A percentile compares a stretch with the other conserved stretches of the same genome.
These are phyloP conservation scores for Candida argentea DNA, from an alignment of 805 yeast species.

Conservation along the genomic window DNA sequence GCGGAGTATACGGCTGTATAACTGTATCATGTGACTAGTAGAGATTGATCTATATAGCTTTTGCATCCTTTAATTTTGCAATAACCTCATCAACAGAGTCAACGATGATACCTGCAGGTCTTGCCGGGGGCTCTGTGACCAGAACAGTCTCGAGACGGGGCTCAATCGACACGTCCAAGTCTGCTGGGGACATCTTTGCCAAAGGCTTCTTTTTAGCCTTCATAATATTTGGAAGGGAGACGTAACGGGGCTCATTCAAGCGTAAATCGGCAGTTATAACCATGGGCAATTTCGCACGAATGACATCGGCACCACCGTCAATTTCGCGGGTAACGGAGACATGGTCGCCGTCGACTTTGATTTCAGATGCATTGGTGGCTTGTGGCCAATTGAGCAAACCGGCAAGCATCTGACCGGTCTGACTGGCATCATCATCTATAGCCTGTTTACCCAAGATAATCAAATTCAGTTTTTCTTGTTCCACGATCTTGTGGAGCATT, in stretches of 20 bases:
- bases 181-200: constrained; percentile 50
- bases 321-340: constrained; percentile 81
- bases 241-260: constrained; percentile 90
- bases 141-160: constrained; percentile 58
- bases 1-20: not conserved
- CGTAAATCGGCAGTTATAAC: constrained; percentile 89
- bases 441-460: constrained; percentile 93
- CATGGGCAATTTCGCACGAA: constrained; percentile 70
- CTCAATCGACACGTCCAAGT: constrained; percentile 56
- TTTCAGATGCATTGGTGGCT: constrained; percentile 89
- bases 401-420: constrained; percentile 95
- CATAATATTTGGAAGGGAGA: constrained; percentile 94
- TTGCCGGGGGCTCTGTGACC: constrained; percentile 78
- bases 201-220: constrained; percentile 96
- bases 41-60: constrained; percentile 42
- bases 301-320: constrained; percentile 88
- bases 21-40: not conserved
- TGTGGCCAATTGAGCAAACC: constrained; percentile 94
- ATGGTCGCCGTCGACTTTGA: constrained; percentile 46
- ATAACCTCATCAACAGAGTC: constrained; percentile 74
- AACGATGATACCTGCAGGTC: constrained; percentile 77
- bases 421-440: constrained; percentile 90
- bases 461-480: constrained; percentile 61
- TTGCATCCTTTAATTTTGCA: constrained; percentile 63
- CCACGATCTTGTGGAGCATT: constrained; percentile 62